Percentiles rank a stretch among this genome's conserved stretches.
phyloP scores from a whole-genome alignment of 2,329 filamentous ascomycete genomes.

The Periconia digitata region DNA sequence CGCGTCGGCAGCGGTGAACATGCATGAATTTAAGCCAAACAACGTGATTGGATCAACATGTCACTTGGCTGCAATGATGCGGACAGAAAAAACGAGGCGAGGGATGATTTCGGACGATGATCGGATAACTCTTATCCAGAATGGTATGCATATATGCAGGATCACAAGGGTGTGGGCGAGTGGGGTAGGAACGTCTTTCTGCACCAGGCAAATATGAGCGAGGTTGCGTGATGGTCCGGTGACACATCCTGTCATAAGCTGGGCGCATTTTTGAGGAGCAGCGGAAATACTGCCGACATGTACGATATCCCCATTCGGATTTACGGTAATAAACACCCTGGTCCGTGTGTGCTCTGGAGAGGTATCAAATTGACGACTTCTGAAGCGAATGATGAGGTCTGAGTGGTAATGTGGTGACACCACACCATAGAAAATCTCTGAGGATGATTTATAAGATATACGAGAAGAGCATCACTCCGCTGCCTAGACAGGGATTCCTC shows the following conservation, averaged over 20 bases:
- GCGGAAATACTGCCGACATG: neutral
- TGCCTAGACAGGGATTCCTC: neutral
- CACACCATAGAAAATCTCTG: neutral
- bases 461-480: neutral
- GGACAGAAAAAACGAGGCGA: neutral
- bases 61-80: neutral
- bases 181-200: too few relatives aligned
- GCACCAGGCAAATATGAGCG: too few relatives aligned
- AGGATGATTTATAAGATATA: neutral
- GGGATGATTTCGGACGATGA: neutral
- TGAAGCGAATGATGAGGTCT: neutral
- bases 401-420: too few relatives aligned
- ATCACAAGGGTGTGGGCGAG: too few relatives aligned
- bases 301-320: neutral
- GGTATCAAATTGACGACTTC: too few relatives aligned
- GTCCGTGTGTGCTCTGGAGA: too few relatives aligned
- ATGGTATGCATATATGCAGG: too few relatives aligned
- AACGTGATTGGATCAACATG: neutral
- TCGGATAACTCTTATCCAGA: too few relatives aligned
- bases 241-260: neutral
- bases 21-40: neutral
- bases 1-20: neutral
- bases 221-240: neutral
- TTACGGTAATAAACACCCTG: neutral
- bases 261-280: neutral